Conservation (phyloP, 2,329 filamentous ascomycete genomes). For the Trichoderma pleuroti region DNA sequence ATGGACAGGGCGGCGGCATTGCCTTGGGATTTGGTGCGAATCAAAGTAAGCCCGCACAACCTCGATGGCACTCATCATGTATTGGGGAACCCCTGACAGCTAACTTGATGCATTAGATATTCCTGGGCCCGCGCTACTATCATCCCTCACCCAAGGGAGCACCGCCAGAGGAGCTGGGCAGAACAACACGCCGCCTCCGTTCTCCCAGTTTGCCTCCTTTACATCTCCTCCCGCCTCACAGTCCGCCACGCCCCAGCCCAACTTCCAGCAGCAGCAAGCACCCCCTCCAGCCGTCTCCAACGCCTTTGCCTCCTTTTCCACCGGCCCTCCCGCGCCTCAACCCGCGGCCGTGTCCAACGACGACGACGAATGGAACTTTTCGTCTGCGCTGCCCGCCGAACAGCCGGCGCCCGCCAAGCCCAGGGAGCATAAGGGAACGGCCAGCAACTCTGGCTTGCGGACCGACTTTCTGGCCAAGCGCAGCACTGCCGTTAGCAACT, state of each 20-base stretch:
- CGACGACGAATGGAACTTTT: constrained; percentile 94
- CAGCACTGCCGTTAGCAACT: constrained; percentile 47
- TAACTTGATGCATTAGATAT: constrained; percentile 45
- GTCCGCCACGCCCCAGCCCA: constrained; percentile 51
- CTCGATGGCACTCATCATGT: neutral
- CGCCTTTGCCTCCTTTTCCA: constrained; percentile 50
- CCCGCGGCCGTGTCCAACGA: constrained; percentile 43
- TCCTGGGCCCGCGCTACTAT: constrained; percentile 62
- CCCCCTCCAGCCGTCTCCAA: constrained; percentile 45
- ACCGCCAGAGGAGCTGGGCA: constrained; percentile 47
- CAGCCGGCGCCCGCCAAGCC: constrained; percentile 44
- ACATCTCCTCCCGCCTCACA: constrained; percentile 50
- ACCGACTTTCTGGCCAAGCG: constrained; percentile 71
- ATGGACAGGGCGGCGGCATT: constrained; percentile 75
- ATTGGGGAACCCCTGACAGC: neutral
- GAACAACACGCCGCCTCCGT: constrained; percentile 43
- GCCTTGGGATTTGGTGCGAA: constrained; percentile 74
- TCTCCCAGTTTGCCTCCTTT: constrained; percentile 55
- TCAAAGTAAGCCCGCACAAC: constrained; percentile 48
- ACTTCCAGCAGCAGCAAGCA: constrained; percentile 45
- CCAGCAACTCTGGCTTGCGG: constrained; percentile 67
- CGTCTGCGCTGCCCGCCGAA: constrained; percentile 72
- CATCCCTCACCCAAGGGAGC: constrained; percentile 59
- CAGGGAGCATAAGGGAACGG: constrained; percentile 58
- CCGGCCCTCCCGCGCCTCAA: constrained; percentile 27